Evolutionary conservation across 108 stramenopile genomes (phyloP).

Genomic region (Licmophora abbreviata): DNA sequence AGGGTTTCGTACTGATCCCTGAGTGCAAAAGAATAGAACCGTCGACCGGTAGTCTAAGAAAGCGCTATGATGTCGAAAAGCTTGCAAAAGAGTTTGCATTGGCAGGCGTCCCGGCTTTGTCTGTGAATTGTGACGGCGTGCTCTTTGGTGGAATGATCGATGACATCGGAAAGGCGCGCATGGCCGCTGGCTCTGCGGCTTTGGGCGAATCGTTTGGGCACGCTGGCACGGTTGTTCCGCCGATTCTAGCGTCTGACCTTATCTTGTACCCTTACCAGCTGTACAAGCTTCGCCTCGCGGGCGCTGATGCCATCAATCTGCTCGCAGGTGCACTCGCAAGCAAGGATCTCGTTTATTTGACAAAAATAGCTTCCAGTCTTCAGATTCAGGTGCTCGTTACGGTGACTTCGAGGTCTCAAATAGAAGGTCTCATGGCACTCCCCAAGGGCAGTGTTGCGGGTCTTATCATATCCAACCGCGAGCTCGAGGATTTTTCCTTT

Average conservation of each 20-base stretch:
- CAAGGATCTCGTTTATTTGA: conserved; percentile 76
- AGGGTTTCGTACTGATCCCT: conserved; percentile 70
- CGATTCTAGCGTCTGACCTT: conserved; percentile 76
- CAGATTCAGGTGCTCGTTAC: conserved; percentile 52
- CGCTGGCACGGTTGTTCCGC: conserved; percentile 62
- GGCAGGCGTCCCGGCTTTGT: conserved; percentile 48
- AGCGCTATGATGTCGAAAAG: conserved; percentile 62
- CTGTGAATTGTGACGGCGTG: conserved; percentile 75
- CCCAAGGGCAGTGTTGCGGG: conserved; percentile 39
- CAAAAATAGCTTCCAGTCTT: conserved; percentile 70
- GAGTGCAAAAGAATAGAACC: conserved; percentile 82
- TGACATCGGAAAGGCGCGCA: conserved; percentile 52
- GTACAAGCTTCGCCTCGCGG: conserved; percentile 76
- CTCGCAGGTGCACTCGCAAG: conserved; percentile 56
- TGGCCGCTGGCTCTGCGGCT: conserved; percentile 39
- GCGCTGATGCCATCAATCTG: conserved; percentile 80
- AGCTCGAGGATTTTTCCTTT: conserved; percentile 69
- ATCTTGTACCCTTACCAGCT: conserved; percentile 82
- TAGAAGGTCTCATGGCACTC: conserved; percentile 29
- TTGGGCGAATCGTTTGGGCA: conserved; percentile 29
- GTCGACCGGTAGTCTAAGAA: conserved; percentile 62
- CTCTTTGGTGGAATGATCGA: conserved; percentile 76
- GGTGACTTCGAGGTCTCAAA: conserved; percentile 63
- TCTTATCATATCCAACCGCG: conserved; percentile 63
- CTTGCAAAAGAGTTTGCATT: conserved; percentile 48